Conservation (phyloP, 2,329 filamentous ascomycete species). For the Cylindrodendrum hubeiense region DNA sequence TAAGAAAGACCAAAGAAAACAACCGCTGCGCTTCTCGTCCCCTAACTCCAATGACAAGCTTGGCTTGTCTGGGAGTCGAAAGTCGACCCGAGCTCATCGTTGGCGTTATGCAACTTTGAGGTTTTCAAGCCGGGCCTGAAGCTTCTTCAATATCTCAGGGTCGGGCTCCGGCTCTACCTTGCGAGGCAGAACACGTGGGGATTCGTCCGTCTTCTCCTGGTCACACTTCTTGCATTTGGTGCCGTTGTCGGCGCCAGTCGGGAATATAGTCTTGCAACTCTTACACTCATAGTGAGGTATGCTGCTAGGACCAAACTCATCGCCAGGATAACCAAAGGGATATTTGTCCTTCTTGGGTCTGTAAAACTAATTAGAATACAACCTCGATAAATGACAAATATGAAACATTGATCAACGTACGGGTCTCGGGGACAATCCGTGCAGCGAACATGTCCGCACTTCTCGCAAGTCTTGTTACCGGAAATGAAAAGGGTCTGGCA, state of each 20-base stretch:
- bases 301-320: conserved; percentile 66
- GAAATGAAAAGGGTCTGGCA: conserved; percentile 74
- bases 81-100: background rate
- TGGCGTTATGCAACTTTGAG: conserved; percentile 52
- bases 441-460: conserved; percentile 81
- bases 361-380: conserved; percentile 26
- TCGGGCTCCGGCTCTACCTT: conserved; percentile 73
- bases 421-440: conserved; percentile 85
- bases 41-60: conserved; percentile 19
- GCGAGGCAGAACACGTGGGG: conserved; percentile 68
- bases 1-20: conserved; percentile 36
- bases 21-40: conserved; percentile 37
- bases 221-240: conserved; percentile 70
- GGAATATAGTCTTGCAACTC: conserved; percentile 71
- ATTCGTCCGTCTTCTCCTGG: conserved; percentile 70
- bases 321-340: conserved; percentile 77
- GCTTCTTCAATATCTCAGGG: conserved; percentile 67
- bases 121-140: conserved; percentile 67
- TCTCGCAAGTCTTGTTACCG: conserved; percentile 72
- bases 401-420: conserved; percentile 61
- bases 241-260: conserved; percentile 61
- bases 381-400: background rate
- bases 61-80: background rate
- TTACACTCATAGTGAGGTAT: conserved; percentile 71
- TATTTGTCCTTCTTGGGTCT: conserved; percentile 77